Conservation (phyloP, 73 alveolate genomes). For the Paramecium biaurelia region DNA sequence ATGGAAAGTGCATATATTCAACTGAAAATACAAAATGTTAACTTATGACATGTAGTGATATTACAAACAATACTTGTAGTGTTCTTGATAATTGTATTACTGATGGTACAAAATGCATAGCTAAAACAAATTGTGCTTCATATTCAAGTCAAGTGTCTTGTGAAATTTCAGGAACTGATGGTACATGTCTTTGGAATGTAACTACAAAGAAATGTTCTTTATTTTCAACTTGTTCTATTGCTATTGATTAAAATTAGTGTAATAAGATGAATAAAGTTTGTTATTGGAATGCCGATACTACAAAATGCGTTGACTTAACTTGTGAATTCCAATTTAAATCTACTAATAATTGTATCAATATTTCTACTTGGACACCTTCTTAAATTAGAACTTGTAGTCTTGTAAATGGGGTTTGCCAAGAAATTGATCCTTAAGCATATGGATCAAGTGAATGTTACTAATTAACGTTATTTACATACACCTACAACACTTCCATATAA, state of each 20-base stretch:
- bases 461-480: neutral
- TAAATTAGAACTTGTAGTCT: neutral
- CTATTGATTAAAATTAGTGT: neutral
- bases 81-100: neutral
- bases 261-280: neutral
- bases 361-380: neutral
- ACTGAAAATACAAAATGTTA: neutral
- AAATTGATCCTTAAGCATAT: neutral
- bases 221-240: neutral
- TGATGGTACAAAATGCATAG: slow-evolving; percentile 15
- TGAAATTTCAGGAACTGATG: slow-evolving; percentile 20
- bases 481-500: neutral
- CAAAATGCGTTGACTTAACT: neutral
- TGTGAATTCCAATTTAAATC: neutral
- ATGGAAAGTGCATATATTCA: slow-evolving; percentile 16
- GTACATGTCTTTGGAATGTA: neutral
- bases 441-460: neutral
- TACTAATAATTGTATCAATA: neutral
- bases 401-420: neutral
- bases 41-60: neutral
- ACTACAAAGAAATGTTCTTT: neutral
- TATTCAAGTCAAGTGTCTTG: neutral
- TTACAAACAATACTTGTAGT: neutral
- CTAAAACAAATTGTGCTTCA: neutral
- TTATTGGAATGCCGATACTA: neutral